phyloP scores from a whole-genome alignment of 306 rosid genomes.

The Begonia loranthoides region DNA sequence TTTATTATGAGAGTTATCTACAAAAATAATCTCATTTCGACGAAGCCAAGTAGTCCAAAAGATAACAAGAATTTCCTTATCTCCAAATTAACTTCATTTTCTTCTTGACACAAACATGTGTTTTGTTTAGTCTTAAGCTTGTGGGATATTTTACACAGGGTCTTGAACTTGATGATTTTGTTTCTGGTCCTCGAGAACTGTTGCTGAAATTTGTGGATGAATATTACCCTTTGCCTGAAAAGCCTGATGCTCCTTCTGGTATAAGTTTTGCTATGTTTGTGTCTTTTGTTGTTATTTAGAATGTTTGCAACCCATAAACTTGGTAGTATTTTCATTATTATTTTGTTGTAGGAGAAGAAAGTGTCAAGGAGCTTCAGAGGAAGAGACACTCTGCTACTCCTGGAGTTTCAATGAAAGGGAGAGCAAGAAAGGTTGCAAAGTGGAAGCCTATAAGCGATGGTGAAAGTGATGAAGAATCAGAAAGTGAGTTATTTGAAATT shows the following conservation, averaged over 20 bases:
- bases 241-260: constrained; percentile 90
- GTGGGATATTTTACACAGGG: constrained; percentile 32
- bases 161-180: constrained; percentile 91
- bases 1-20: no score
- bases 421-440: constrained; percentile 82
- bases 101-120: no score
- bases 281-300: constrained; percentile 13
- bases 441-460: constrained; percentile 71
- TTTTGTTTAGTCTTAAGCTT: no score
- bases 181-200: constrained; percentile 97
- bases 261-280: constrained; percentile 9
- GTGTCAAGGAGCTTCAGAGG: constrained; percentile 91
- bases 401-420: constrained; percentile 80
- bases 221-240: constrained; percentile 92
- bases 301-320: neutral
- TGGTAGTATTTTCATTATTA: constrained; percentile 9
- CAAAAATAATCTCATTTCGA: neutral
- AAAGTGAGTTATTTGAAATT: constrained; percentile 40
- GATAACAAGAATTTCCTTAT: neutral
- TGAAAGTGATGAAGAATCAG: constrained; percentile 87
- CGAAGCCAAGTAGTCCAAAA: no score
- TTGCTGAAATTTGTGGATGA: constrained; percentile 92
- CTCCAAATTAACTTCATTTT: no score
- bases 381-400: constrained; percentile 93
- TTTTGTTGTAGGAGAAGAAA: constrained; percentile 57